phyloP scores from a whole-genome alignment of 78 protist genomes.

The Speleostelium caveatum region DNA sequence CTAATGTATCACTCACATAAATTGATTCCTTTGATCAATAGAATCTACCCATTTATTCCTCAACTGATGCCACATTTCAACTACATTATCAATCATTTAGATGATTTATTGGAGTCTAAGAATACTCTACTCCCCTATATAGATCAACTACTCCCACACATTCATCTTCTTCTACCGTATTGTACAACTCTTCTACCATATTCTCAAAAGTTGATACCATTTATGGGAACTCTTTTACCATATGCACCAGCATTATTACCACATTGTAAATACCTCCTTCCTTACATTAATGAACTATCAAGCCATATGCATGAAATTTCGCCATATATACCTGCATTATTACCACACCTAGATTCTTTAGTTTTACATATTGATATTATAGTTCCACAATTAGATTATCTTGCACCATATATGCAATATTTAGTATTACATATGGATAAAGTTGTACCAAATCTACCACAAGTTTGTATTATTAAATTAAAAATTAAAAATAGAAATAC shows the following conservation, averaged over 20 bases:
- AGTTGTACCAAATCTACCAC: conserved; percentile 19
- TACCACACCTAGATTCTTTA: conserved; percentile 16
- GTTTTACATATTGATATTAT: conserved; percentile 18
- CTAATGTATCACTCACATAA: conserved; percentile 62
- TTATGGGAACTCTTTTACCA: not conserved
- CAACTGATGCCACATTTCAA: conserved; percentile 69
- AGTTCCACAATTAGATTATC: conserved; percentile 46
- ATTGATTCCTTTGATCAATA: conserved; percentile 53
- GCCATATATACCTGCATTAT: conserved; percentile 38
- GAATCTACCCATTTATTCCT: conserved; percentile 60
- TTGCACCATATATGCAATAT: conserved; percentile 27
- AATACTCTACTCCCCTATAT: conserved; percentile 8
- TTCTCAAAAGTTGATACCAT: conserved; percentile 25
- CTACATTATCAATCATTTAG: conserved; percentile 18
- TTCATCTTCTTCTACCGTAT: conserved; percentile 36
- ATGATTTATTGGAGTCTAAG: conserved; percentile 25
- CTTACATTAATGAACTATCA: conserved; percentile 1
- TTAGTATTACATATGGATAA: conserved; percentile 30
- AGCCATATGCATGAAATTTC: conserved; percentile 38
- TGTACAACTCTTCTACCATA: conserved; percentile 21
- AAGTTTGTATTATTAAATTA: not conserved
- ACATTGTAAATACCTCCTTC: conserved; percentile 19
- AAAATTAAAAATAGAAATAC: not conserved
- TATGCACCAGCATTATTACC: conserved; percentile 31
- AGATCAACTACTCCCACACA: conserved; percentile 23